phyloP scores from a whole-genome alignment of 2,329 filamentous ascomycete genomes.

The Aphanoascus verrucosus region DNA sequence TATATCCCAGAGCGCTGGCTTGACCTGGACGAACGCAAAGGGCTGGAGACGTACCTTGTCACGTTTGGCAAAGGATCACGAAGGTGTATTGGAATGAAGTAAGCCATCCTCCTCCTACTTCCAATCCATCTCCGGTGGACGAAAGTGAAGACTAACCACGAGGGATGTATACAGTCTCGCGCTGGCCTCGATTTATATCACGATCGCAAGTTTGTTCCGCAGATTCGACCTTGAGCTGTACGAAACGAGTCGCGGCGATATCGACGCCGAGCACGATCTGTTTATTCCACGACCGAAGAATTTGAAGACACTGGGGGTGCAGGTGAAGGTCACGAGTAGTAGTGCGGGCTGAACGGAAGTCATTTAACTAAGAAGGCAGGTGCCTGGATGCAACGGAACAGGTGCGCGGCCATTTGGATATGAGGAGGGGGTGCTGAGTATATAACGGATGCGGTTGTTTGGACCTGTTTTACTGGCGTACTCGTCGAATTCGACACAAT shows the following conservation, averaged over 20 bases:
- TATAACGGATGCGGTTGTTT: too few species aligned
- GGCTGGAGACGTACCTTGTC: slow-evolving; percentile 19
- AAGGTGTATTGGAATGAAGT: slow-evolving; percentile 19
- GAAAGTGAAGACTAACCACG: not conserved
- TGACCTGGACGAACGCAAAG: slow-evolving; percentile 13
- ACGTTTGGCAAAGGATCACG: slow-evolving; percentile 19
- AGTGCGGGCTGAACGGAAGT: too few species aligned
- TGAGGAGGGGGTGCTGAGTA: too few species aligned
- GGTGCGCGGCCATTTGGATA: too few species aligned
- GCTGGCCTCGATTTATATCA: slow-evolving; percentile 13
- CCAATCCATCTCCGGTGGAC: too few species aligned
- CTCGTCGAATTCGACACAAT: too few species aligned
- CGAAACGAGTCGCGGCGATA: slow-evolving; percentile 17
- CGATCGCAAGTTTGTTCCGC: slow-evolving; percentile 11
- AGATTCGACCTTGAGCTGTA: slow-evolving; percentile 16
- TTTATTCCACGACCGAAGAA: slow-evolving; percentile 17
- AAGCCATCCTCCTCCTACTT: slow-evolving; percentile 1
- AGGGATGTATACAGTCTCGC: slow-evolving; percentile 13
- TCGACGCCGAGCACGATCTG: slow-evolving; percentile 16
- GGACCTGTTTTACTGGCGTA: too few species aligned
- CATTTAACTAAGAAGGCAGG: too few species aligned
- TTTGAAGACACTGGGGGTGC: slow-evolving; percentile 12
- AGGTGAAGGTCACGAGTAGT: not conserved
- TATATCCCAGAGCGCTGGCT: slow-evolving; percentile 21
- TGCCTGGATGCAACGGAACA: too few species aligned